These are phyloP conservation scores for Akebia trifoliata DNA, from an alignment of 164 flowering plant species.

Conservation along the genomic window DNA sequence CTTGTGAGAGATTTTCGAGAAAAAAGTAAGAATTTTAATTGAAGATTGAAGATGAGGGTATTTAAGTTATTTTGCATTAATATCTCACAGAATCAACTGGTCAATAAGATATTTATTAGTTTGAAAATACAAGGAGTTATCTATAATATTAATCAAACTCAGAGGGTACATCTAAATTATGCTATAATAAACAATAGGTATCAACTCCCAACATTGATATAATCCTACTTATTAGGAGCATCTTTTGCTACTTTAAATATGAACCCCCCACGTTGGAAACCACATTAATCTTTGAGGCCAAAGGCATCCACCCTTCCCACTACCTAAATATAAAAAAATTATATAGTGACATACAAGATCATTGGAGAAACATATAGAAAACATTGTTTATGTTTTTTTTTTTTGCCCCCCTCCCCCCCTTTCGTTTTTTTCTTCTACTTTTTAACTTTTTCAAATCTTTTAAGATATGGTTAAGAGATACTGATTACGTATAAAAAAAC, in stretches of 20 bases:
- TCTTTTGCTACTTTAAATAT: conserved; percentile 3
- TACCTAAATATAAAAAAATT: not conserved
- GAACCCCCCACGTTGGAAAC: conserved; percentile 13
- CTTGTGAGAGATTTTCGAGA: no score
- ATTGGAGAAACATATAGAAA: not conserved
- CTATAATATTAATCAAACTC: no score
- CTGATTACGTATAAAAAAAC: not conserved
- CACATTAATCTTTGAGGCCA: not conserved
- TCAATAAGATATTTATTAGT: no score
- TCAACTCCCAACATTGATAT: not conserved
- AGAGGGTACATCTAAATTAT: no score
- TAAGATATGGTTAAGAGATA: conserved; percentile 8
- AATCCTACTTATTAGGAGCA: not conserved
- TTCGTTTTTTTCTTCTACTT: not conserved
- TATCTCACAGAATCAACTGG: no score
- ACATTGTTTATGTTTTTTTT: not conserved
- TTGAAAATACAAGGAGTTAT: no score
- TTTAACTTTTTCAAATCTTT: conserved; percentile 11
- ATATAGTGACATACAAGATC: not conserved
- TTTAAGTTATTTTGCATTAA: no score
- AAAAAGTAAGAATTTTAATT: no score
- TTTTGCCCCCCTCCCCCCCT: not conserved
- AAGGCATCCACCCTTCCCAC: conserved; percentile 8
- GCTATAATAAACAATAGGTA: no score
- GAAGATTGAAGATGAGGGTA: no score